Evolutionary conservation across 176 grass and related monocot species (phyloP), one percentile per base, ranked within the genome.

Genomic region (Poa annua): DNA sequence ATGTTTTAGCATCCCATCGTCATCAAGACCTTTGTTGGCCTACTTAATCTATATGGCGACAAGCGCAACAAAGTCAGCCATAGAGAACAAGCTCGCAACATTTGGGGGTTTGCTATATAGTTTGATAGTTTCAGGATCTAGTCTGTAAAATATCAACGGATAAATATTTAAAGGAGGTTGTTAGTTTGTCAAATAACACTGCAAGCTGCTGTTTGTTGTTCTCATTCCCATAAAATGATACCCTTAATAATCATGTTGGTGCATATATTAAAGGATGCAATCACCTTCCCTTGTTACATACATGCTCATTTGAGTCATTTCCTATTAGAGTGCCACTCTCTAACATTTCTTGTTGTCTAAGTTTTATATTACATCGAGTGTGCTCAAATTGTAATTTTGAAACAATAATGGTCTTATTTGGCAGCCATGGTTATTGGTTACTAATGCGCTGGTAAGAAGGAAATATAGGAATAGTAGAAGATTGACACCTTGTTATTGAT

Each of bases 401-500:
- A 67, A 39, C 15, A 51, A 4, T 52, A 39, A 81, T 67, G 47
- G 33, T 38, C 33, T 16, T 55, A 81, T 39, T 36, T 78, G 7
- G 68, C 79, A 81, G 24, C 33, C 17, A 41, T 77, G 20, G 52
- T 11, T 53, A 22, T 11, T 68, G n/a, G 33, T 71, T 71, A 47
- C n/a, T 24, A 52, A 69, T 69, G 64, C 14, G 56, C 17, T 81
- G 17, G 36, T 41, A 55, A 7, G 15, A 53, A 6, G 17, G 22
- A 17, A 25, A 1, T 12, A 62, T 68, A 61, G 11, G 20, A 74
- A 25, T 59, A 25, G 16, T 44, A 69, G 52, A 49, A 72, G 21
- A 81, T 54, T 24, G 21, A 17, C 7, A 75, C 19, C 25, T 21
- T 55, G 13, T 11, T 56, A 50, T 24, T 44, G 3, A 6, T 71